These are phyloP conservation scores for Geotrichum australiense DNA, from an alignment of 1,139 yeast genomes.

Conservation along the genomic window DNA sequence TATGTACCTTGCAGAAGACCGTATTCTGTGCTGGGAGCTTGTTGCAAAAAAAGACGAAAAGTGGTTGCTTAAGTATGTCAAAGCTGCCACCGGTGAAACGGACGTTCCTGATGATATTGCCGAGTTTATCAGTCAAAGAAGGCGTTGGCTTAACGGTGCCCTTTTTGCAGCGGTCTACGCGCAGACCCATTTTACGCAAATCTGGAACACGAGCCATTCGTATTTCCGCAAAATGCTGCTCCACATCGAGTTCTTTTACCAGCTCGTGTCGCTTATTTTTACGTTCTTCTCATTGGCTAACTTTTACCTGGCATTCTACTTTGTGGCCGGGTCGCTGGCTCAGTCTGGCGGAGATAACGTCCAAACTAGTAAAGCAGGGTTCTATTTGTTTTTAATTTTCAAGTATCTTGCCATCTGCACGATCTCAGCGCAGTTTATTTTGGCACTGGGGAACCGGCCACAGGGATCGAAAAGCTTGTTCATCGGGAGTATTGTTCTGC, in stretches of 20 bases:
- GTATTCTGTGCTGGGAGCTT: conserved; percentile 95
- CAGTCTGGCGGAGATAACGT: conserved; percentile 38
- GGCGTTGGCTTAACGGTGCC: conserved; percentile 98
- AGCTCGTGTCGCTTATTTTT: conserved; percentile 64
- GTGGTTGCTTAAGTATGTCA: conserved; percentile 91
- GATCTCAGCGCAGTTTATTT: conserved; percentile 75
- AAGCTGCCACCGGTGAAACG: conserved; percentile 92
- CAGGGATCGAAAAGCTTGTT: conserved; percentile 79
- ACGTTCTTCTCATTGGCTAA: conserved; percentile 88
- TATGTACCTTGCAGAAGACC: conserved; percentile 96
- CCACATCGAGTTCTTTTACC: conserved; percentile 79
- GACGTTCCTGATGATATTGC: conserved; percentile 92
- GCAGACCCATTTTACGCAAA: conserved; percentile 65
- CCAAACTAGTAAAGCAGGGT: conserved; percentile 60
- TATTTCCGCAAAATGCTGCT: conserved; percentile 64
- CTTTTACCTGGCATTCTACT: conserved; percentile 85
- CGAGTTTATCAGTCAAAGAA: conserved; percentile 88
- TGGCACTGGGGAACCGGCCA: conserved; percentile 93
- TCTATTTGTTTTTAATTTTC: conserved; percentile 68
- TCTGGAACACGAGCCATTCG: conserved; percentile 87
- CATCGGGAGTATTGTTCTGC: conserved; percentile 58
- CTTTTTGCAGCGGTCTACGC: conserved; percentile 92
- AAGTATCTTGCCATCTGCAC: conserved; percentile 77
- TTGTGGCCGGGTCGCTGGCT: conserved; percentile 75
- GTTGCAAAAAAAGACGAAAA: conserved; percentile 80